Base-by-base conservation (phyloP, 257 asterid species). In the Penstemon davidsonii region DNA sequence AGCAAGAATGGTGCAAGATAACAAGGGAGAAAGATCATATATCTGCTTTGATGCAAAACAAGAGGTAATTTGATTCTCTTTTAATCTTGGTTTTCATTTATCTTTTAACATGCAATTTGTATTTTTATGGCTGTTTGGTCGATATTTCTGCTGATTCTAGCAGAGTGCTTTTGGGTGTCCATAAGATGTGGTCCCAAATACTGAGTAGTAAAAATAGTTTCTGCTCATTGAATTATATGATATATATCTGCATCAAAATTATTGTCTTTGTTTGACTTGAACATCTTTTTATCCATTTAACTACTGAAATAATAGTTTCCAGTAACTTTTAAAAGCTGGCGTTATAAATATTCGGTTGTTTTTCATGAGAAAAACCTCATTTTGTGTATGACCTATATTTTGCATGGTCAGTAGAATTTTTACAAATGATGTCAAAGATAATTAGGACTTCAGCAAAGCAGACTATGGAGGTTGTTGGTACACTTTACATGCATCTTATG, bases 1-100 rank as follows among this genome's bases (percentile, higher is more conserved):
- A 82, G 77, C 84, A 70, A 69, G 86, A 82, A 73, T 90, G 97
- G 97, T 93, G 99, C 86, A 86, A 79, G 79, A 84, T 93, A 76
- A 82, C 88, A 12, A 93, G 86, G 88, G 86, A 86, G 72, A 82
- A 76, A 68, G 96, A 88, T 80, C 82, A 83, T 57, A 77, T 57
- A 66, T 88, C 92, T 70, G 96, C 95, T 73, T 64, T 82, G 60
- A 67, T 90, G 72, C 82, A 74, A 68, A 90, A 88, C 80, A 86
- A 65, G 71, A 75, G 96, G 97, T 92, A 74, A 25, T 49, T 59
- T 18, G 60, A 5, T 45, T 25, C 46, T 53, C 47, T 11, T 64
- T 6, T 4, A 43, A 33, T 39, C 7, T 38, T 5, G 47, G 46
- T 42, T 18, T 53, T 18, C 10, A 7, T 18, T 5, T 46, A 18